phyloP scores from a whole-genome alignment of 1,139 yeast species.

The Saccharomycopsis hybrid region DNA sequence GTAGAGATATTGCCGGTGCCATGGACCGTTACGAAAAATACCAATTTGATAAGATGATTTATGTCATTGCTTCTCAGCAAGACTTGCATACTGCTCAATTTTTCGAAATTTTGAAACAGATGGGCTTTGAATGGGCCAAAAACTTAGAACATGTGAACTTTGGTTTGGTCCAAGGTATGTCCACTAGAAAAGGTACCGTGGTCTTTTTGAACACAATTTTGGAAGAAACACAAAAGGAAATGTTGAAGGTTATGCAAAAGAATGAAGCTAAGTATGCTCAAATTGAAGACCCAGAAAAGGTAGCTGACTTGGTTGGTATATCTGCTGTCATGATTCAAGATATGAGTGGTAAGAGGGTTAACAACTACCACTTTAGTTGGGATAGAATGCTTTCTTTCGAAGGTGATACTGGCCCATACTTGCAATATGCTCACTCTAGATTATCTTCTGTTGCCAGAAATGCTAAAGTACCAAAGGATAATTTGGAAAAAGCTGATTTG shows the following conservation, averaged over 20 bases:
- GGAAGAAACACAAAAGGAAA: constrained; percentile 88
- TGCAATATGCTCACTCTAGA: constrained; percentile 98
- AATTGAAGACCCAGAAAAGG: constrained; percentile 89
- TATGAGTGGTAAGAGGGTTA: constrained; percentile 95
- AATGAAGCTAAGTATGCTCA: constrained; percentile 89
- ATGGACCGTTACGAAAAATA: constrained; percentile 78
- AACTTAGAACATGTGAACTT: constrained; percentile 79
- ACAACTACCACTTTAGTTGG: constrained; percentile 97
- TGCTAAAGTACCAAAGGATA: constrained; percentile 40
- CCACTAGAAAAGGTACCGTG: constrained; percentile 97
- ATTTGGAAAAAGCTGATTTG: constrained; percentile 48
- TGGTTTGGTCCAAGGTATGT: constrained; percentile 99
- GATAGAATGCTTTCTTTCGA: constrained; percentile 97
- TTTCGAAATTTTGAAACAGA: constrained; percentile 87
- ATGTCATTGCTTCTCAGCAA: constrained; percentile 94
- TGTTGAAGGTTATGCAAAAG: constrained; percentile 97
- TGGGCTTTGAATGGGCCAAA: constrained; percentile 88
- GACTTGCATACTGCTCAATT: constrained; percentile 92
- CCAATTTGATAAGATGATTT: constrained; percentile 91
- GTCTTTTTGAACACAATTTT: constrained; percentile 92
- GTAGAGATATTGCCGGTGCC: constrained; percentile 98
- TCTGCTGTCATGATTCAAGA: constrained; percentile 99
- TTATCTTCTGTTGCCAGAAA: constrained; percentile 92
- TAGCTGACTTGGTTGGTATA: constrained; percentile 93
- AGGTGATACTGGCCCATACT: constrained; percentile 99